Base-by-base conservation (phyloP, 2,329 filamentous ascomycete species). In the Colletotrichum spinosum region DNA sequence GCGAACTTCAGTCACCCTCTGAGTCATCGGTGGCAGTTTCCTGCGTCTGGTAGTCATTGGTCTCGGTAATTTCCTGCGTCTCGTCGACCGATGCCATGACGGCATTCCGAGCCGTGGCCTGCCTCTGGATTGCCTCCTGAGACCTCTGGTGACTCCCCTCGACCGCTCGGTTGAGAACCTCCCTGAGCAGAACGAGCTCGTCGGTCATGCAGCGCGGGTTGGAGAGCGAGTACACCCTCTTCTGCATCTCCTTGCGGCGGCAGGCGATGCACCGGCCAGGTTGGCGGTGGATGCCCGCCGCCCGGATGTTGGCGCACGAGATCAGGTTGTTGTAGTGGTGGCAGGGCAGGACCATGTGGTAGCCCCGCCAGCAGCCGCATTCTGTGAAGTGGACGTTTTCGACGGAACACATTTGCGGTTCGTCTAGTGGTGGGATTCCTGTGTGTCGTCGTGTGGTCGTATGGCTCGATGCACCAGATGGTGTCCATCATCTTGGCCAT, bases 191-290 rank as follows among this genome's bases (percentile, higher is more conserved):
- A 25, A 25, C 4, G 25, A 25, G 25, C 4, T 25, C 68, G 38
- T 71, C 64, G n/a, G 73, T 71, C 17, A 75, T 75, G 25, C 25
- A 25, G 65, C 76, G 69, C 55, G 59, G 67, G 17, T 25, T 6
- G 15, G 15, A 8, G 10, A 39, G 33, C 15, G 37, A 17, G 6
- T 35, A 15, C 34, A 57, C 44, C 45, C n/a, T 25, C 12, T 57
- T 42, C 38, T 67, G 65, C 37, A 38, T 17, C 9, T 55, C 51
- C 10, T 53, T 51, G 2, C 65, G 55, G 11, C 53, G 35, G 42
- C 67, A 68, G 44, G 48, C 44, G 34, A 65, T 58, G 44, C 67
- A 68, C 7, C 49, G 34, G 15, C 67, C 67, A 4, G 54, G 4
- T 45, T 46, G 33, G 15, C 67, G 64, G 51, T 45, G 48, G n/a